Base-by-base conservation (phyloP, 2,329 filamentous ascomycete species). In the Fusarium foetens region DNA sequence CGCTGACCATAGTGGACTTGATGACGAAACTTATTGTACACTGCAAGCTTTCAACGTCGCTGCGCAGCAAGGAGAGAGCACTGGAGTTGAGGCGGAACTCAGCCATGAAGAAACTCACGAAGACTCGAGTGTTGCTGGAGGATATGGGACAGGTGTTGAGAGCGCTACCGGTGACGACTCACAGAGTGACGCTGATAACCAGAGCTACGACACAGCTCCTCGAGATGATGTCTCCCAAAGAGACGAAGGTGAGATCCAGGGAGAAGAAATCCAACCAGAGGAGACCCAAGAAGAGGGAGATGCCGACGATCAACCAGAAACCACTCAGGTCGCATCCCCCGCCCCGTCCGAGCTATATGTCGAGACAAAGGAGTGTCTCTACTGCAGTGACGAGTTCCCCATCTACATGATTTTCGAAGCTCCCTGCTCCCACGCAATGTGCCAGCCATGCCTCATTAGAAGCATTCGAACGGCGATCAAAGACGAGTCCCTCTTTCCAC, bases 111-210 rank as follows among this genome's bases (percentile, higher is more conserved):
- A 3, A 10, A 4, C 1, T 3, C 16, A 51, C 29, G 46, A 25
- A 2, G 29, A 0, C n/a, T 2, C 6, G 16, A 23, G 21, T 6
- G 4, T 9, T 10, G 11, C 0, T 0, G 46, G 2, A 23, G 11
- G 1, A 25, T n/a, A 51, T 2, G 31, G 35, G n/a, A 35, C n/a
- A 13, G 48, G 19, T 1, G 0, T 1, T 25, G 48, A 9, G 2
- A 35, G 1, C 8, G 10, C 0, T n/a, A 0, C 16, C 19, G 16
- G 19, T 1, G 31, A 35, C 0, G 48, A 21, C 31, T 0, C 0
- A 0, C 0, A 35, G 29, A 8, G 0, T 35, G 48, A 35, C 8
- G 12, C n/a, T 0, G 29, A 33, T 0, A 0, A 33, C 0, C 21
- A 33, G 0, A 33, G 7, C 21, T 0, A 49, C 0, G 1, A 12